Conservation (phyloP, 169 alveolate genomes). For the Blepharisma undulans region DNA sequence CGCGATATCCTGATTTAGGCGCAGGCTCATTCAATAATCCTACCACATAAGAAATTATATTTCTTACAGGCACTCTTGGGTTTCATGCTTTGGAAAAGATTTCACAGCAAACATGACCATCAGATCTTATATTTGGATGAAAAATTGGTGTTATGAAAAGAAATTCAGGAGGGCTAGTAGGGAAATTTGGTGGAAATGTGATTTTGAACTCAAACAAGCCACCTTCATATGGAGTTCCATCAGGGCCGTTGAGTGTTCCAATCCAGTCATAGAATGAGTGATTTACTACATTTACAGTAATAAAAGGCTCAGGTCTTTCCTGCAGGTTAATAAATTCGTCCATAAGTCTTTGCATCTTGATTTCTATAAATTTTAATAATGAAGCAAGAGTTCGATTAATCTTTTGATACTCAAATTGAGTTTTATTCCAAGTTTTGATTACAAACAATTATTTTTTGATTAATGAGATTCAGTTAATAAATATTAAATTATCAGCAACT, state of each 20-base stretch:
- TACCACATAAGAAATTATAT: conserved; percentile 94
- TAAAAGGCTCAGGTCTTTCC: not conserved
- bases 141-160: conserved; percentile 41
- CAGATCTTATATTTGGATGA: conserved; percentile 57
- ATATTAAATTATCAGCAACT: too few relatives aligned
- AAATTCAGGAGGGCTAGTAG: conserved; percentile 46
- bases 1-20: not conserved
- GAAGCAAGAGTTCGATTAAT: not conserved
- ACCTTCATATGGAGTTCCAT: conserved; percentile 45
- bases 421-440: too few relatives aligned
- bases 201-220: conserved; percentile 42
- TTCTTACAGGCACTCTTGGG: conserved; percentile 98
- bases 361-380: not conserved
- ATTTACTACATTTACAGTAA: not conserved
- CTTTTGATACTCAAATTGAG: too few relatives aligned
- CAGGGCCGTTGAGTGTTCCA: not conserved
- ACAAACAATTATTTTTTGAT: too few relatives aligned
- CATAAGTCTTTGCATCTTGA: not conserved
- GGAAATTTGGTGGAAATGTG: conserved; percentile 48
- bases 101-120: conserved; percentile 98
- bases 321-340: not conserved
- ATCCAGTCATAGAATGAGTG: not conserved
- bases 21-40: not conserved
- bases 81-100: conserved; percentile 98
- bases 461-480: too few relatives aligned